phyloP scores from a whole-genome alignment of 2,329 filamentous ascomycete genomes.

The Tympanopsis confertula region DNA sequence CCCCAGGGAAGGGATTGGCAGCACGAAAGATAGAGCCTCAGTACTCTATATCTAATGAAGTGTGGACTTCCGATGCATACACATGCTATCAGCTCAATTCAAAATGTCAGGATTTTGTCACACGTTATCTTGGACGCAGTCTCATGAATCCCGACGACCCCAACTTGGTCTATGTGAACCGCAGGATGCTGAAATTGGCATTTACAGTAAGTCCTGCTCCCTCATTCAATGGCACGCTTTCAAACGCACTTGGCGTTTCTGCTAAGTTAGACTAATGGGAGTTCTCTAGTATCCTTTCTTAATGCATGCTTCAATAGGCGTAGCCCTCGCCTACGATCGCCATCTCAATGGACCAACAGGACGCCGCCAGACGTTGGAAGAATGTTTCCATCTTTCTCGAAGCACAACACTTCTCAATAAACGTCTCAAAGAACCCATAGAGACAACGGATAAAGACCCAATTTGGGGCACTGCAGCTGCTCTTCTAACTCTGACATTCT shows the following conservation, averaged over 20 bases:
- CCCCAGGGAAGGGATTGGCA: constrained; percentile 8
- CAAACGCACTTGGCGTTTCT: not conserved
- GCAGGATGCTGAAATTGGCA: constrained; percentile 20
- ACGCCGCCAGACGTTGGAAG: constrained; percentile 17
- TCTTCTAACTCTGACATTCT: constrained; percentile 25
- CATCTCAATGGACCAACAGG: constrained; percentile 11
- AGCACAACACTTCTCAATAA: constrained; percentile 25
- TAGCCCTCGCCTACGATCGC: constrained; percentile 26
- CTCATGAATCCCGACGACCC: constrained; percentile 22
- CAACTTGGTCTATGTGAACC: constrained; percentile 23
- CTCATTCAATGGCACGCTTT: not conserved
- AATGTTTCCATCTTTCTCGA: constrained; percentile 30
- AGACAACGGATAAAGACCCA: constrained; percentile 23
- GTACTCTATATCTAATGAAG: constrained; percentile 12
- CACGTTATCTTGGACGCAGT: constrained; percentile 22
- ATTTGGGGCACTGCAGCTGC: constrained; percentile 33
- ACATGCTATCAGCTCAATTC: constrained; percentile 20
- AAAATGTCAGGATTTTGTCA: constrained; percentile 27
- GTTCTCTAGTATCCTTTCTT: constrained; percentile 24
- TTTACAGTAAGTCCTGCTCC: constrained; percentile 19
- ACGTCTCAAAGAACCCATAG: constrained; percentile 19
- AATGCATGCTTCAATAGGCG: constrained; percentile 31
- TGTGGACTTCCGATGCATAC: constrained; percentile 20
- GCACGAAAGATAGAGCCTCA: constrained; percentile 9
- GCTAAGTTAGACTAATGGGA: not conserved